phyloP scores from a whole-genome alignment of 768 basidiomycete genomes.

The Astraeus odoratus region DNA sequence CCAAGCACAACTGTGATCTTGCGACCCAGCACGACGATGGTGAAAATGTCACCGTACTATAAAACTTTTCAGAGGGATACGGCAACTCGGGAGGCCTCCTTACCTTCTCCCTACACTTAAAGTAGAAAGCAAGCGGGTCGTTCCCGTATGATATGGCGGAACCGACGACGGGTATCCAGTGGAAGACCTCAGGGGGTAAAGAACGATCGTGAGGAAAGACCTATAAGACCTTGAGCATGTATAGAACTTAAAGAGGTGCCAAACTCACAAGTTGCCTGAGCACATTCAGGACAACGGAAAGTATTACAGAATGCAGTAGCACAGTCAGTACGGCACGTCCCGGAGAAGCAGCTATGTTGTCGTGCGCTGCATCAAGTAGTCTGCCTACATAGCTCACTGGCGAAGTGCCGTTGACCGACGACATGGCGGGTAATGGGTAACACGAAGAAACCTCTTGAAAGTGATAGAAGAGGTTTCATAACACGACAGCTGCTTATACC shows the following conservation, averaged over 20 bases:
- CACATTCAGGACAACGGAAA: conserved; percentile 67
- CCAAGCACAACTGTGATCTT: conserved; percentile 88
- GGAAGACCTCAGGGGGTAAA: conserved; percentile 87
- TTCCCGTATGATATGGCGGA: conserved; percentile 87
- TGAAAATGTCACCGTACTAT: conserved; percentile 96
- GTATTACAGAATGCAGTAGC: conserved; percentile 59
- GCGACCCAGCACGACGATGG: conserved; percentile 85
- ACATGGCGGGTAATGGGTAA: too few species aligned
- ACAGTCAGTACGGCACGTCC: conserved; percentile 29
- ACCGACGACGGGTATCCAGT: conserved; percentile 85
- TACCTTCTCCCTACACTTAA: conserved; percentile 72
- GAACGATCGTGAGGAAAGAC: conserved; percentile 60
- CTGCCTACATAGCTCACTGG: conserved; percentile 22
- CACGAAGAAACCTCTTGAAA: too few species aligned
- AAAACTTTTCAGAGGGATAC: neutral
- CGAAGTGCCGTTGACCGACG: conserved; percentile 18
- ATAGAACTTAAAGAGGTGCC: neutral
- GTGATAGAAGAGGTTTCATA: conserved; percentile 8
- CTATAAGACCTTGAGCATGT: conserved; percentile 33
- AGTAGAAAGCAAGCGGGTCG: conserved; percentile 88
- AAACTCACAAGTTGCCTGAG: conserved; percentile 67
- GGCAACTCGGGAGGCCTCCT: conserved; percentile 6
- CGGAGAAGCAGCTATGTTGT: conserved; percentile 17
- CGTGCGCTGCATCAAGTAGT: conserved; percentile 10
- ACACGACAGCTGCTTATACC: too few species aligned